These are phyloP conservation scores for Catharanthus roseus DNA, from an alignment of 257 asterid species.

Conservation along the genomic window DNA sequence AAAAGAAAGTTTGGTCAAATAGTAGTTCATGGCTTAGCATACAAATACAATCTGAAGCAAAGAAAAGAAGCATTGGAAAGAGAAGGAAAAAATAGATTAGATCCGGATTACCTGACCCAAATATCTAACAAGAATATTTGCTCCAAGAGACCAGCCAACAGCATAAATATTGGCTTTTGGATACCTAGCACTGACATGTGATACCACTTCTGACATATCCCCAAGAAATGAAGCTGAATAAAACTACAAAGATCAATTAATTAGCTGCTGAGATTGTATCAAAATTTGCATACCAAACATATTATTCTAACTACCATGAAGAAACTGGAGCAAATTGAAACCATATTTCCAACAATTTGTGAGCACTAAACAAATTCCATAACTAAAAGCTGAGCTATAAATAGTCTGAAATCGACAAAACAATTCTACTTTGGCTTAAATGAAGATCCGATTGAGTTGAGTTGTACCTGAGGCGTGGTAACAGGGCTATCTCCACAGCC, in stretches of 20 bases:
- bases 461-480: constrained; percentile 78
- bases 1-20: neutral
- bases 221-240: constrained; percentile 97
- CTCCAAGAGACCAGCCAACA: constrained; percentile 96
- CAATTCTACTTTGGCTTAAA: neutral
- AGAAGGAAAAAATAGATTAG: neutral
- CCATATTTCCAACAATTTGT: neutral
- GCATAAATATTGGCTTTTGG: constrained; percentile 82
- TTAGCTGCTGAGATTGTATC: neutral
- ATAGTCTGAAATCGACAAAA: neutral
- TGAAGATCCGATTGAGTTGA: neutral
- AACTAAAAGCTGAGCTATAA: neutral
- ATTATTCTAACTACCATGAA: neutral
- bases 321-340: neutral
- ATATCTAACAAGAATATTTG: constrained; percentile 88
- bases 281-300: neutral
- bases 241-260: constrained; percentile 57
- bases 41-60: neutral
- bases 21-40: neutral
- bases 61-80: neutral
- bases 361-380: neutral
- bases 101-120: constrained; percentile 62
- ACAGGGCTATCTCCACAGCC: constrained; percentile 93
- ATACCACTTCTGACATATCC: constrained; percentile 79
- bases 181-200: constrained; percentile 54